These are phyloP conservation scores for Xylaria sp. DNA, from an alignment of 2,329 filamentous ascomycete genomes.

Conservation along the genomic window DNA sequence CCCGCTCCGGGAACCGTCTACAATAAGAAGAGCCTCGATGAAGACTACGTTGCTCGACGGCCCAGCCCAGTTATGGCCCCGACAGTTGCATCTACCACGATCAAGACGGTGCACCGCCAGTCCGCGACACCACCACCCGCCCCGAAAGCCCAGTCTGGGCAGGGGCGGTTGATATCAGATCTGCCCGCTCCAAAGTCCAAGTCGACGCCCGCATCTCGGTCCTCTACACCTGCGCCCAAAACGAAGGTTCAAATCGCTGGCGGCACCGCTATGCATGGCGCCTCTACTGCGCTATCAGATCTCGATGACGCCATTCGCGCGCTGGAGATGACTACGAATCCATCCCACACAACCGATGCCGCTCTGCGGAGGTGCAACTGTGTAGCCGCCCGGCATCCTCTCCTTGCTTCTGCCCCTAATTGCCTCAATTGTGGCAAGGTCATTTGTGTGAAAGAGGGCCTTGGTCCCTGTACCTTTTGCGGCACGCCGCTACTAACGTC, in stretches of 20 bases:
- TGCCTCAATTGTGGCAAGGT: conserved; percentile 94
- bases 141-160: conserved; percentile 67
- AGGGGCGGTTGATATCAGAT: conserved; percentile 84
- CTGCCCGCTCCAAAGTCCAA: conserved; percentile 65
- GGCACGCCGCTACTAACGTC: conserved; percentile 72
- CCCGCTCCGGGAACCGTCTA: conserved; percentile 71
- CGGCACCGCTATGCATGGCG: conserved; percentile 81
- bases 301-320: conserved; percentile 82
- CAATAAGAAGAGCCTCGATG: conserved; percentile 71
- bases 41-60: conserved; percentile 72
- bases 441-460: conserved; percentile 89
- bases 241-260: conserved; percentile 77
- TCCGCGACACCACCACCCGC: conserved; percentile 52
- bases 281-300: conserved; percentile 73
- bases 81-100: conserved; percentile 46
- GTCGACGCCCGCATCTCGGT: conserved; percentile 57
- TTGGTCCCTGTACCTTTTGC: conserved; percentile 94
- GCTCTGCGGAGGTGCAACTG: conserved; percentile 79
- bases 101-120: conserved; percentile 56
- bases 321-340: conserved; percentile 92
- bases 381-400: conserved; percentile 83
- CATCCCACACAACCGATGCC: conserved; percentile 64
- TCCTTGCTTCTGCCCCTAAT: conserved; percentile 91
- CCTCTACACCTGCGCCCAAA: conserved; percentile 58
- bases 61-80: conserved; percentile 45